Conservation (phyloP, 2,329 filamentous ascomycete species). For the Ophiostoma australiae region DNA sequence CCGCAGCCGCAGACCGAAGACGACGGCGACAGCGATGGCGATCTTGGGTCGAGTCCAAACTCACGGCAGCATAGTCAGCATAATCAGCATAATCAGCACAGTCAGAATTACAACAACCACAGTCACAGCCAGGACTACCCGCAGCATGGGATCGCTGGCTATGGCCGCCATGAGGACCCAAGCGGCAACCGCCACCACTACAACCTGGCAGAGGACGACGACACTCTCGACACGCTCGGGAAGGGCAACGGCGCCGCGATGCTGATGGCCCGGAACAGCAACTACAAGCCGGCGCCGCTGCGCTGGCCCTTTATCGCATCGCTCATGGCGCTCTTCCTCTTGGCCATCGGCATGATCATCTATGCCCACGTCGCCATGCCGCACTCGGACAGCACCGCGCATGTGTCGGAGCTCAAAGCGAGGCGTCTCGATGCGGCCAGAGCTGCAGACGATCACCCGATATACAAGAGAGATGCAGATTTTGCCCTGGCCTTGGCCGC, state of each 20-base stretch:
- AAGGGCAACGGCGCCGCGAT: conserved; percentile 26
- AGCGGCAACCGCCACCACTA: background rate
- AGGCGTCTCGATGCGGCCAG: background rate
- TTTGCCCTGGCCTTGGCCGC: background rate
- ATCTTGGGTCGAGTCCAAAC: background rate
- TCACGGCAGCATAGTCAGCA: background rate
- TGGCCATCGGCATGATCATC: conserved; percentile 32
- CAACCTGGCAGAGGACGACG: background rate
- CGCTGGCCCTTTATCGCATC: conserved; percentile 34
- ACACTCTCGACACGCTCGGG: conserved; percentile 29
- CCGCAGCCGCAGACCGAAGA: conserved; percentile 31
- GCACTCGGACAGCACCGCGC: conserved; percentile 29
- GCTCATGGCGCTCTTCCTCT: conserved; percentile 30
- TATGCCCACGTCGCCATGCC: conserved; percentile 33
- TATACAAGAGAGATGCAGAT: background rate
- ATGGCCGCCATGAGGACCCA: background rate
- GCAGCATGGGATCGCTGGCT: background rate
- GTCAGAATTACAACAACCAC: background rate
- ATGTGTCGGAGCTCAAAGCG: conserved; percentile 4
- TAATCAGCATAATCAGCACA: background rate
- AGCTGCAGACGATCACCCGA: conserved; percentile 5
- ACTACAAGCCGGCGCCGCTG: conserved; percentile 35
- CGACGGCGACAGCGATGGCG: conserved; percentile 30
- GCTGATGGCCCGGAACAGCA: conserved; percentile 23
- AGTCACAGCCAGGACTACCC: background rate